Evolutionary conservation across 768 basidiomycete species (phyloP).

Genomic region (Pisolithus sp.): DNA sequence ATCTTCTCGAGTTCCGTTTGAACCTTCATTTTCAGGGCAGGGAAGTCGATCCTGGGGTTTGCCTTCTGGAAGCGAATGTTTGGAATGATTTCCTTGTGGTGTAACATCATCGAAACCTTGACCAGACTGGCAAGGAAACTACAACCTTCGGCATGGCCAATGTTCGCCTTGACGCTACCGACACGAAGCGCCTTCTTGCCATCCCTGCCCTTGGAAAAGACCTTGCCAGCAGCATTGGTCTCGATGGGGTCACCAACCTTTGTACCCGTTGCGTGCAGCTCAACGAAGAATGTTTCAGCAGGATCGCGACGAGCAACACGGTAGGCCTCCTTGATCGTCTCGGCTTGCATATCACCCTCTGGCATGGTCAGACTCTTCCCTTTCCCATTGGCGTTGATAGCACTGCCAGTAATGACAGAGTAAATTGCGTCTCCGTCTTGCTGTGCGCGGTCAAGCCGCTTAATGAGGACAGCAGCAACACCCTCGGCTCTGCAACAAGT

Average conservation of each 20-base stretch:
- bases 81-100: conserved; percentile 23
- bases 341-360: conserved; percentile 27
- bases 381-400: conserved; percentile 30
- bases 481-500: conserved; percentile 14
- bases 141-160: conserved; percentile 24
- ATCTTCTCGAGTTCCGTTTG: conserved; percentile 23
- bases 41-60: conserved; percentile 22
- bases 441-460: conserved; percentile 26
- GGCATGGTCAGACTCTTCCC: conserved; percentile 32
- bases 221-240: conserved; percentile 40
- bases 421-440: conserved; percentile 28
- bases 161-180: conserved; percentile 22
- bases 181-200: conserved; percentile 16
- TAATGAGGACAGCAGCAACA: conserved; percentile 27
- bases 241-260: conserved; percentile 45
- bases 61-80: conserved; percentile 24
- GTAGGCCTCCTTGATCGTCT: conserved; percentile 29
- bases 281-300: conserved; percentile 41
- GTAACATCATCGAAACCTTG: conserved; percentile 28
- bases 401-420: conserved; percentile 23
- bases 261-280: conserved; percentile 48
- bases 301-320: conserved; percentile 23
- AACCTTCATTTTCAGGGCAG: conserved; percentile 19
- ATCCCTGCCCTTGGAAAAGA: conserved; percentile 22
- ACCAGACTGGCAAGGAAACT: conserved; percentile 30